These are phyloP conservation scores for Scheffersomyces quercinus DNA, from an alignment of 1,139 yeast genomes.

Conservation along the genomic window DNA sequence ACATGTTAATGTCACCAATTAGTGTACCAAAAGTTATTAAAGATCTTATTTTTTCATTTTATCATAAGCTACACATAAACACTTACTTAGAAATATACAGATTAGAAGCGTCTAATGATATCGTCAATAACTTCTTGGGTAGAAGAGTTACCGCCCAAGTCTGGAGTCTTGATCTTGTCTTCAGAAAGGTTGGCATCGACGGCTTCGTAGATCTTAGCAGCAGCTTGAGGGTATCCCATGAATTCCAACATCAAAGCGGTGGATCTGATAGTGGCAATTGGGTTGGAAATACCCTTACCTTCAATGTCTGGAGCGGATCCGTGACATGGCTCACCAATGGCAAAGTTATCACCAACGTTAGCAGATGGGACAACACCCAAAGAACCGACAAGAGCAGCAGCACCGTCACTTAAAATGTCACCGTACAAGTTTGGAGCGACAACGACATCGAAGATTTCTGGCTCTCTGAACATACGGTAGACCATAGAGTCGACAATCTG, in stretches of 20 bases:
- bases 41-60: background rate
- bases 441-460: constrained; percentile 93
- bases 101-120: constrained; percentile 51
- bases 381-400: constrained; percentile 98
- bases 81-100: background rate
- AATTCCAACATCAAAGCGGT: constrained; percentile 97
- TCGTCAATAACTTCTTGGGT: constrained; percentile 88
- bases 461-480: constrained; percentile 97
- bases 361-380: constrained; percentile 98
- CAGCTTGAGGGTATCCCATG: constrained; percentile 88
- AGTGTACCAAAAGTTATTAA: background rate
- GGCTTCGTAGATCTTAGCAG: constrained; percentile 89
- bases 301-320: constrained; percentile 99
- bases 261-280: constrained; percentile 96
- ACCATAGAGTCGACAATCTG: constrained; percentile 99
- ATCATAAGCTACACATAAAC: background rate
- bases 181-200: constrained; percentile 91
- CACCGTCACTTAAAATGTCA: constrained; percentile 96
- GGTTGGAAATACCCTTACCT: constrained; percentile 93
- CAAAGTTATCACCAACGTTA: constrained; percentile 93
- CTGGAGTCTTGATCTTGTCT: constrained; percentile 84
- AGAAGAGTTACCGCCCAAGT: constrained; percentile 84
- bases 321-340: constrained; percentile 98
- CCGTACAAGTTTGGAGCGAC: constrained; percentile 99
- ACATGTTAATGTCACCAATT: background rate